phyloP scores from a whole-genome alignment of 305 asterid species.

The Fraxinus nigra region DNA sequence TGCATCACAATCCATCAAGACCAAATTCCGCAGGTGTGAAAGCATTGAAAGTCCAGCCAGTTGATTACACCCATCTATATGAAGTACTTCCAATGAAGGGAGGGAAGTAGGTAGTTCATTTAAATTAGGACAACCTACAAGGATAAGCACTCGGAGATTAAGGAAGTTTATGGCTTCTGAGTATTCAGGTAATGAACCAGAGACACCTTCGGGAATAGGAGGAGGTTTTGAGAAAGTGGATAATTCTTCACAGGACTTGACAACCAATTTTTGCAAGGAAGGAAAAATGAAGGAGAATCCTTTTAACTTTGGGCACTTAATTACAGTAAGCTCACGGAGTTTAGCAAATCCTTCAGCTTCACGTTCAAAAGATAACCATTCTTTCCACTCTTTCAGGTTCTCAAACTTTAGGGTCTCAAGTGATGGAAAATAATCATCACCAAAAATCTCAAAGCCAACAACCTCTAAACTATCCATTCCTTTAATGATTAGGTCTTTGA shows the following conservation, averaged over 20 bases:
- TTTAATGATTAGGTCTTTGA: constrained; percentile 36
- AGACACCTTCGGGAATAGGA: not conserved
- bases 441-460: constrained; percentile 18
- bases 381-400: constrained; percentile 13
- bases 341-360: not conserved
- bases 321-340: constrained; percentile 8
- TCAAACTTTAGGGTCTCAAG: constrained; percentile 24
- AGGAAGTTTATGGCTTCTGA: not conserved
- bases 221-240: not conserved
- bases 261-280: not conserved
- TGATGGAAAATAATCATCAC: constrained; percentile 28
- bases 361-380: not conserved
- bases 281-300: not conserved
- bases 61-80: not conserved
- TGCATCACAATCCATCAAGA: not conserved
- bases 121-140: not conserved
- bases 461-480: constrained; percentile 22
- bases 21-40: not conserved
- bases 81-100: not conserved
- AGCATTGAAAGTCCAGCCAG: not conserved
- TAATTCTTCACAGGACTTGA: not conserved
- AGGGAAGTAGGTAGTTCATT: not conserved
- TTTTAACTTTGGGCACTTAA: constrained; percentile 15
- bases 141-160: not conserved
- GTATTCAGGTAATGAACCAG: not conserved